Percentiles rank a stretch among this genome's conserved stretches.
These are phyloP conservation scores for Calonectria crousiana DNA, from an alignment of 2,329 filamentous ascomycete genomes.

Conservation along the genomic window DNA sequence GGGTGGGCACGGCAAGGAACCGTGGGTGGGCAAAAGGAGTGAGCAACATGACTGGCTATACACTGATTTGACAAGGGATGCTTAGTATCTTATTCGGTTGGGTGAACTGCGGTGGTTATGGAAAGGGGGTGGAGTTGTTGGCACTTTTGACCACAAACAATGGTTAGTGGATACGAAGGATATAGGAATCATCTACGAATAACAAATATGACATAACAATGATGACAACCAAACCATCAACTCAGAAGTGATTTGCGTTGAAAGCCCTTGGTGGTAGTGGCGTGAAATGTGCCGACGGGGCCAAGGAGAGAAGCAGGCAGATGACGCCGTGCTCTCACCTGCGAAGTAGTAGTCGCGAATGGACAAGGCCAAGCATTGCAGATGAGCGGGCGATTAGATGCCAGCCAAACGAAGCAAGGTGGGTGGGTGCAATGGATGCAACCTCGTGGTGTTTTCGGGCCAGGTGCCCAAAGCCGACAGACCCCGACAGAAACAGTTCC, in stretches of 20 bases:
- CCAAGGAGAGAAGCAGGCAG: not conserved
- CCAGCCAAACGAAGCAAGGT: not conserved
- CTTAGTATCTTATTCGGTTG: conserved; percentile 1
- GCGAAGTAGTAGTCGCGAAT: not conserved
- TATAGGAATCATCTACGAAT: not conserved
- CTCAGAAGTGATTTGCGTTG: not conserved
- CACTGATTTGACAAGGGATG: conserved; percentile 7
- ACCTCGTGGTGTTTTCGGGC: conserved; percentile 19
- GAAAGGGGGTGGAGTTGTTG: not conserved
- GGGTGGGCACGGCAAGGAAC: conserved; percentile 29
- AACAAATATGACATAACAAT: conserved; percentile 2
- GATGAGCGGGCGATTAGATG: conserved; percentile 12
- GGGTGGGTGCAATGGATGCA: conserved; percentile 4
- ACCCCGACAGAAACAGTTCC: conserved; percentile 9
- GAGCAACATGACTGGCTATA: conserved; percentile 14
- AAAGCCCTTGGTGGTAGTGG: not conserved
- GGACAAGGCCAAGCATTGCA: not conserved
- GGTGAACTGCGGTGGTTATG: not conserved
- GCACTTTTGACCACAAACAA: not conserved
- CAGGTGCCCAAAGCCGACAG: conserved; percentile 13
- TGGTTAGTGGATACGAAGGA: conserved; percentile 6
- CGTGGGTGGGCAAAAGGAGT: conserved; percentile 18
- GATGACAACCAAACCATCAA: conserved; percentile 7
- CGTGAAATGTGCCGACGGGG: not conserved
- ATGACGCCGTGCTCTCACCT: not conserved